Evolutionary conservation across 441 rosid species (phyloP).

Genomic region (Hypseocharis bilobata): DNA sequence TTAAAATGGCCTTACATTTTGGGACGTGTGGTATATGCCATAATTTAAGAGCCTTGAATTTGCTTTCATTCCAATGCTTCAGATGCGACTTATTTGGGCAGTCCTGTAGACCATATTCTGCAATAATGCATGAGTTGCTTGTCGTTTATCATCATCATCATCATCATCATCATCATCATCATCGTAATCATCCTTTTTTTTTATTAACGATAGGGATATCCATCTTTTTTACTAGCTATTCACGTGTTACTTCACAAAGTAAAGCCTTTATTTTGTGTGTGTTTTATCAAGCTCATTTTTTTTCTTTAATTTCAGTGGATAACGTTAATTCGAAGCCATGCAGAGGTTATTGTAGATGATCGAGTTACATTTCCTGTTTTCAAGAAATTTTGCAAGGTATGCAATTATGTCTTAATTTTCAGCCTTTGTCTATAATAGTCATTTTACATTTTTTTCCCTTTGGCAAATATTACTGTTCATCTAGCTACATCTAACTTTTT

Average conservation of each 20-base stretch:
- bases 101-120: neutral
- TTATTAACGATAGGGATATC: constrained; percentile 1
- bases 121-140: neutral
- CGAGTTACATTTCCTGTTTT: constrained; percentile 53
- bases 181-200: neutral
- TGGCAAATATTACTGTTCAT: constrained; percentile 7
- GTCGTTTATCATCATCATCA: neutral
- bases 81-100: neutral
- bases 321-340: constrained; percentile 64
- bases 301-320: constrained; percentile 57
- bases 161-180: neutral
- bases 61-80: neutral
- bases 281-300: constrained; percentile 15
- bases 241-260: too few species aligned
- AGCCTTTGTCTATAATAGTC: neutral
- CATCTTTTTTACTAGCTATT: neutral
- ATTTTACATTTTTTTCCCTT: neutral
- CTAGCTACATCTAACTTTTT: neutral
- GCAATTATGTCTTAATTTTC: constrained; percentile 7
- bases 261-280: constrained; percentile 3
- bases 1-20: constrained; percentile 3
- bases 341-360: constrained; percentile 66
- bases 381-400: constrained; percentile 78
- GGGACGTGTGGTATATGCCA: neutral
- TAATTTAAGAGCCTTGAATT: neutral